phyloP scores from a whole-genome alignment of 345 rosid species.

The Euphorbia pulcherrima region DNA sequence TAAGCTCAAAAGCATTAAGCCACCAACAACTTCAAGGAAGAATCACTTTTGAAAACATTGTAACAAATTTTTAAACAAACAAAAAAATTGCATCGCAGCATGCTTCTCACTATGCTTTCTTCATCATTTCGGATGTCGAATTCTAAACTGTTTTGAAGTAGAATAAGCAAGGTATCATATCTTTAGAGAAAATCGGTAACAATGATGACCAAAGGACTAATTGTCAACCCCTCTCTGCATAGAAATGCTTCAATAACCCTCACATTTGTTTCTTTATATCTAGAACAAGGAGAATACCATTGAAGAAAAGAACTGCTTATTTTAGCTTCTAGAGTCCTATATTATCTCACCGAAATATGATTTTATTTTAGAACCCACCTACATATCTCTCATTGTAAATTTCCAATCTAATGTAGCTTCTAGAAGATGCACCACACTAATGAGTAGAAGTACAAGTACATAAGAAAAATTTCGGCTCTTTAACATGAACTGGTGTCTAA shows the following conservation, averaged over 20 bases:
- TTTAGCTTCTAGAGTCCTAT: background rate
- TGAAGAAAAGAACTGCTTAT: background rate
- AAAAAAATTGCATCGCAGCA: background rate
- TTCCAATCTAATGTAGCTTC: background rate
- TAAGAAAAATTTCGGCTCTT: background rate
- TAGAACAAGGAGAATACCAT: background rate
- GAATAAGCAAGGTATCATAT: background rate
- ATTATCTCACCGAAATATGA: background rate
- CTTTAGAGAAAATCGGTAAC: background rate
- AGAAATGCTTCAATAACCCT: background rate
- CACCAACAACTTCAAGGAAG: background rate
- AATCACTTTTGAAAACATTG: background rate
- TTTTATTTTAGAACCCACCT: background rate
- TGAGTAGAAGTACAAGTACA: background rate
- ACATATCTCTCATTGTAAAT: background rate
- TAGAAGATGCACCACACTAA: background rate
- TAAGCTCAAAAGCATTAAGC: background rate
- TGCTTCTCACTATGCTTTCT: background rate
- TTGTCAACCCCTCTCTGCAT: background rate
- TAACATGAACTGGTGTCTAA: background rate
- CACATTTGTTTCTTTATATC: background rate
- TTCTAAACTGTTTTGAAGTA: background rate
- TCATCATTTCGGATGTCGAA: background rate
- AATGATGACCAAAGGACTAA: background rate
- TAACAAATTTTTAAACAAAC: background rate